Conservation (phyloP, 345 rosid species). For the Arabis hirsuta region DNA sequence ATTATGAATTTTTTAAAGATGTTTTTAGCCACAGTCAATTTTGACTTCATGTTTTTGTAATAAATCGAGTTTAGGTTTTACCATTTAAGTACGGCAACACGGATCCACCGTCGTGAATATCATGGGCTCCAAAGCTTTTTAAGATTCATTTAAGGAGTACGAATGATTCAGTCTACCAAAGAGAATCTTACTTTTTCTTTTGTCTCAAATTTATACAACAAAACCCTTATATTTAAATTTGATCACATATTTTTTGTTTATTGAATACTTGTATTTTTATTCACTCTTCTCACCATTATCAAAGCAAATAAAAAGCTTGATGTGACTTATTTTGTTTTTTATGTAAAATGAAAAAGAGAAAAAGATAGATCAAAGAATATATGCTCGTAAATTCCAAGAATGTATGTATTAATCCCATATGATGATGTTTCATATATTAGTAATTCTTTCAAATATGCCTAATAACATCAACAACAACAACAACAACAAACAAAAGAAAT, state of each 20-base stretch:
- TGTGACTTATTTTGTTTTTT: constrained; percentile 42
- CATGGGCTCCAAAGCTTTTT: not conserved
- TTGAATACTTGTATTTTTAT: constrained; percentile 8
- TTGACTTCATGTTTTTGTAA: not conserved
- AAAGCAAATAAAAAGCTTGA: constrained; percentile 36
- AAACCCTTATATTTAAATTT: no score
- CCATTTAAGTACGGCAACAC: constrained; percentile 1
- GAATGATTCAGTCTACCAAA: constrained; percentile 30
- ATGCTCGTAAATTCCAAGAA: constrained; percentile 32
- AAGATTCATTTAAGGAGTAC: constrained; percentile 12
- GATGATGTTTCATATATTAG: no score
- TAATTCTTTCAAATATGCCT: no score
- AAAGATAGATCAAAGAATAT: constrained; percentile 20
- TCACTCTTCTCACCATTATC: constrained; percentile 24
- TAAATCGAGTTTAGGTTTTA: not conserved
- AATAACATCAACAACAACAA: not conserved
- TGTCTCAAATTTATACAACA: not conserved
- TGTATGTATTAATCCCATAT: not conserved
- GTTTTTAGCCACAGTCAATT: not conserved
- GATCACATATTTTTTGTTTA: not conserved
- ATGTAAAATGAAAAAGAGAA: constrained; percentile 16
- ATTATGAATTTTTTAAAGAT: not conserved
- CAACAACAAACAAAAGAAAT: no score
- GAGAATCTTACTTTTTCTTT: constrained; percentile 3
- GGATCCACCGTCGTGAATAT: constrained; percentile 15